Evolutionary conservation across 2,329 filamentous ascomycete species (phyloP).

Genomic region (Neonectria faginata): DNA sequence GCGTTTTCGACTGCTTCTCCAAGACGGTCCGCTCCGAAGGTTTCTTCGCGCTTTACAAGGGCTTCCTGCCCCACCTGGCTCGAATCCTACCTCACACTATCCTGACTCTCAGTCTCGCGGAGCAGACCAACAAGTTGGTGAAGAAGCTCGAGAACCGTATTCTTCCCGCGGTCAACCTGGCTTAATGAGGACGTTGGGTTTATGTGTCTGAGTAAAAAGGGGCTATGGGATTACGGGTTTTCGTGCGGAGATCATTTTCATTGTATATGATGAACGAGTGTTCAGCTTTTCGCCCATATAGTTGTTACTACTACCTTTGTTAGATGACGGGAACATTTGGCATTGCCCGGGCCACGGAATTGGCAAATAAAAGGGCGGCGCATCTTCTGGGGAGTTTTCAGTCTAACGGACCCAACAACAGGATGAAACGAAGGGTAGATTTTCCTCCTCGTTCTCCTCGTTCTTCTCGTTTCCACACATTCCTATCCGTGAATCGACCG

Average conservation of each 20-base stretch:
- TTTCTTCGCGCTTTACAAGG: conserved; percentile 94
- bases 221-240: conserved; percentile 8
- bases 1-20: conserved; percentile 90
- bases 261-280: conserved; percentile 32
- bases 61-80: conserved; percentile 93
- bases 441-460: conserved; percentile 24
- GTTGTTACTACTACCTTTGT: conserved; percentile 30
- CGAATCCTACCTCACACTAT: conserved; percentile 96
- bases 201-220: conserved; percentile 7
- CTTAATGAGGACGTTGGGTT: conserved; percentile 9
- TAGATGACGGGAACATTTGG: conserved; percentile 37
- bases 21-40: conserved; percentile 95
- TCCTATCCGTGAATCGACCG: conserved; percentile 68
- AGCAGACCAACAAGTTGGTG: conserved; percentile 96
- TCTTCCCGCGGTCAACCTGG: conserved; percentile 56
- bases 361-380: conserved; percentile 44
- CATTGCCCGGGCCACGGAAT: conserved; percentile 38
- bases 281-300: conserved; percentile 24
- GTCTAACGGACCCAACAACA: conserved; percentile 35
- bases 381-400: conserved; percentile 40
- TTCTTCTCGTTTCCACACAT: conserved; percentile 26
- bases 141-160: conserved; percentile 76
- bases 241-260: conserved; percentile 22
- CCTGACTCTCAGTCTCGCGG: conserved; percentile 89
- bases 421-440: conserved; percentile 22